Evolutionary conservation across 805 yeast genomes (phyloP).

Genomic region (Sungouiozyma ichnusensis): DNA sequence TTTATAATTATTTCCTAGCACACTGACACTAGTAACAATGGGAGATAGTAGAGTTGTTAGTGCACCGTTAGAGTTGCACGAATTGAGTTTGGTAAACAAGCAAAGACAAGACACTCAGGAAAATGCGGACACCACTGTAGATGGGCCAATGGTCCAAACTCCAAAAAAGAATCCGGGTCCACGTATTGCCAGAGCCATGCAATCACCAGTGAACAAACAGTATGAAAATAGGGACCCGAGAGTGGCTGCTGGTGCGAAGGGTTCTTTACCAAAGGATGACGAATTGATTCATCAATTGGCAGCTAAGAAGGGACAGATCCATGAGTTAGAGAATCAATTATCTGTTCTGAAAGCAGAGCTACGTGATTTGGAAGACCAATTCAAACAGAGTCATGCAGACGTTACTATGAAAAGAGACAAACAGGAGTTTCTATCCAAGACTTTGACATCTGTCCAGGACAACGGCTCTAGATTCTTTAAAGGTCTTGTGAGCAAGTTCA

Average conservation of each 20-base stretch:
- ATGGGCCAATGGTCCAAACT: not conserved
- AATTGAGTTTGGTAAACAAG: slow-evolving; percentile 20
- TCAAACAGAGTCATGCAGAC: slow-evolving; percentile 10
- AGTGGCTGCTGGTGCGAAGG: not conserved
- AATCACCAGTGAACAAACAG: slow-evolving; percentile 2
- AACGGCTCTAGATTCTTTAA: slow-evolving; percentile 10
- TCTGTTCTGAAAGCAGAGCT: slow-evolving; percentile 32
- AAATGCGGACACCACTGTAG: not conserved
- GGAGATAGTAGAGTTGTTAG: slow-evolving; percentile 10
- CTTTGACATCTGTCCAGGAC: not conserved
- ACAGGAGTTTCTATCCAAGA: not conserved
- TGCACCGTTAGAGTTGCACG: slow-evolving; percentile 16
- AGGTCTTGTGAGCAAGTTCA: slow-evolving; percentile 19
- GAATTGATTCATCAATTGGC: slow-evolving; percentile 36
- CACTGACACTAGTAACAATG: slow-evolving; percentile 4
- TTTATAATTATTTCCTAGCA: not conserved
- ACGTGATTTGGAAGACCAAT: slow-evolving; percentile 26
- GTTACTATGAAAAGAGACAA: not conserved
- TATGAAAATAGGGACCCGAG: not conserved
- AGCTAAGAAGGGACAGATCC: slow-evolving; percentile 42
- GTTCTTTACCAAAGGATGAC: slow-evolving; percentile 4
- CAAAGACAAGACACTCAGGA: slow-evolving; percentile 4
- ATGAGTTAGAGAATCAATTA: slow-evolving; percentile 37
- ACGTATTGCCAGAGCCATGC: not conserved
- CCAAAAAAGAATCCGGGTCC: slow-evolving; percentile 3